A percentile compares a stretch with the other conserved stretches of the same genome.
Evolutionary conservation across 2,329 filamentous ascomycete genomes (phyloP).

Genomic region (Verticillium nonalfalfae): DNA sequence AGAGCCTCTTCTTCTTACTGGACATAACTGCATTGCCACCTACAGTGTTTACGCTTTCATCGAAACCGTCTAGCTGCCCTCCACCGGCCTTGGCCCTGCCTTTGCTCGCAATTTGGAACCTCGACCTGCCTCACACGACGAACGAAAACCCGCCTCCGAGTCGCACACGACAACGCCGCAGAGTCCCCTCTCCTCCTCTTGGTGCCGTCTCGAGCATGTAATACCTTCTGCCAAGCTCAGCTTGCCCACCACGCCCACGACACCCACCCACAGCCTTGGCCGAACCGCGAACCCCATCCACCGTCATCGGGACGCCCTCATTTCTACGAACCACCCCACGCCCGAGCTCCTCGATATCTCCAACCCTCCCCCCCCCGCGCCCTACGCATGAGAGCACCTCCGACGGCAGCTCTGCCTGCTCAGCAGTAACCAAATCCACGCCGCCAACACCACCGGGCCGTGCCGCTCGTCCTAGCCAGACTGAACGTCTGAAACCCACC

Average conservation of each 20-base stretch:
- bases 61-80: not conserved
- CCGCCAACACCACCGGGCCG: not conserved
- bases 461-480: not conserved
- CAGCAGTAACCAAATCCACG: not conserved
- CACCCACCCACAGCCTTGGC: not conserved
- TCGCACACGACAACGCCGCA: not conserved
- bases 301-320: not conserved
- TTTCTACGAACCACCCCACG: not conserved
- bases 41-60: not conserved
- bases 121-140: not conserved
- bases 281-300: not conserved
- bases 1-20: not conserved
- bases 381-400: not conserved
- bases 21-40: not conserved
- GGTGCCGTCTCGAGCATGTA: slow-evolving; percentile 1
- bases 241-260: not conserved
- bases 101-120: not conserved
- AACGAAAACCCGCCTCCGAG: not conserved
- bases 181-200: not conserved
- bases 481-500: not conserved
- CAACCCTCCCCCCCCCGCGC: not conserved
- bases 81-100: not conserved
- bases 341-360: not conserved
- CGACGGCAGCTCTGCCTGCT: not conserved
- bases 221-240: not conserved